These are phyloP conservation scores for Geotrichum carabidarum DNA, from an alignment of 1,139 yeast genomes.

Conservation along the genomic window DNA sequence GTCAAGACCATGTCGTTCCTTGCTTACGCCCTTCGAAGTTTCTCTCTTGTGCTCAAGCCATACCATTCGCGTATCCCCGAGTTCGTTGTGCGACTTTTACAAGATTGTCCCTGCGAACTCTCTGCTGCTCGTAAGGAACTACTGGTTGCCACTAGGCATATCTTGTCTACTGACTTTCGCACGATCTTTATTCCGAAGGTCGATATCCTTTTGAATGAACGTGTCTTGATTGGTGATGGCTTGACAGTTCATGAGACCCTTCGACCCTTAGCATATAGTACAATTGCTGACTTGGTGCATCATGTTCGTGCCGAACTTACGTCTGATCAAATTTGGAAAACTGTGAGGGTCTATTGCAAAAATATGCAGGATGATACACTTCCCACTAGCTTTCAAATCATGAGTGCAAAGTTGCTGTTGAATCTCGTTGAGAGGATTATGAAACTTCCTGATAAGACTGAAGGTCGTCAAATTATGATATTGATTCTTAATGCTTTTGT, in stretches of 20 bases:
- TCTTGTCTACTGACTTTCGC: slow-evolving; percentile 82
- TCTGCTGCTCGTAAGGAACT: slow-evolving; percentile 90
- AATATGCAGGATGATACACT: slow-evolving; percentile 76
- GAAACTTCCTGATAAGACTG: slow-evolving; percentile 75
- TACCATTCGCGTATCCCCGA: slow-evolving; percentile 76
- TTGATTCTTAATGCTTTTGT: slow-evolving; percentile 80
- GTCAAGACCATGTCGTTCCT: slow-evolving; percentile 94
- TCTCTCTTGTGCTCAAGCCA: slow-evolving; percentile 59
- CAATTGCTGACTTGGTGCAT: slow-evolving; percentile 93
- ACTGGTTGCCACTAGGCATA: slow-evolving; percentile 90
- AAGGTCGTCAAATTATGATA: slow-evolving; percentile 69
- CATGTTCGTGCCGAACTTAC: slow-evolving; percentile 82
- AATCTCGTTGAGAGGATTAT: slow-evolving; percentile 85
- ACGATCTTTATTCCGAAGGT: slow-evolving; percentile 78
- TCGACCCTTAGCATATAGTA: slow-evolving; percentile 84
- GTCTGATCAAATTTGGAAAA: slow-evolving; percentile 80
- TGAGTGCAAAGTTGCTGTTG: slow-evolving; percentile 88
- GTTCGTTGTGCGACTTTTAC: slow-evolving; percentile 74
- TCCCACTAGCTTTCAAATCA: slow-evolving; percentile 87
- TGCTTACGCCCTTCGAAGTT: slow-evolving; percentile 88
- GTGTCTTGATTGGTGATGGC: slow-evolving; percentile 86
- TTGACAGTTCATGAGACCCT: slow-evolving; percentile 85
- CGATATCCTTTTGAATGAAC: slow-evolving; percentile 78
- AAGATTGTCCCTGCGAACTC: slow-evolving; percentile 95
- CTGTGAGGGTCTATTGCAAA: slow-evolving; percentile 76